A percentile compares a stretch with the other conserved stretches of the same genome.
These are phyloP conservation scores for Punica granatum DNA, from an alignment of 345 rosid genomes.

Conservation along the genomic window DNA sequence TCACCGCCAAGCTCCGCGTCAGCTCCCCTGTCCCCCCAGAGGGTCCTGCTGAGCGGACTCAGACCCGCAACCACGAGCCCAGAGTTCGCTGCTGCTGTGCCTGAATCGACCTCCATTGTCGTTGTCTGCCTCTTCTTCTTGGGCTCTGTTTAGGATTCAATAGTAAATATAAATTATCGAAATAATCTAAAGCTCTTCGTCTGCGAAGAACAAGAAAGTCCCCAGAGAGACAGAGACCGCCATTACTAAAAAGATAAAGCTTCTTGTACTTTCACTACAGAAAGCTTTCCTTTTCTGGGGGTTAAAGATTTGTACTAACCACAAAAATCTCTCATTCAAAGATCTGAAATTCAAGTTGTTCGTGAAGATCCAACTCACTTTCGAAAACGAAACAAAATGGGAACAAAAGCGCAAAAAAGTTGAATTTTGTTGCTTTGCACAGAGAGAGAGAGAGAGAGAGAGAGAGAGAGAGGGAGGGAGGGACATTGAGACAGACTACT, in stretches of 20 bases:
- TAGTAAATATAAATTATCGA: too few species aligned
- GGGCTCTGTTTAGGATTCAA: not conserved
- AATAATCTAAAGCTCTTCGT: too few species aligned
- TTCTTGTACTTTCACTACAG: not conserved
- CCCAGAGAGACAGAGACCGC: not conserved
- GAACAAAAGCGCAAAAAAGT: not conserved
- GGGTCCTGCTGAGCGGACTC: conserved; percentile 73
- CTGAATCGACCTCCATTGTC: not conserved
- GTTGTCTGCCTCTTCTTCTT: not conserved
- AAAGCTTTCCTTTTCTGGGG: not conserved
- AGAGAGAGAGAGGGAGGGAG: not conserved
- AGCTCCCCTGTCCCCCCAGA: conserved; percentile 56
- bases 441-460: not conserved
- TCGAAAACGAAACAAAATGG: not conserved
- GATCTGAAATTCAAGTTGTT: not conserved
- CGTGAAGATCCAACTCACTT: not conserved
- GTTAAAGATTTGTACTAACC: not conserved
- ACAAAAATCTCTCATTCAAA: not conserved
- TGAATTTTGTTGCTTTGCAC: not conserved
- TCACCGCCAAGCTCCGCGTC: conserved; percentile 59
- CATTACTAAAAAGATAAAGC: not conserved
- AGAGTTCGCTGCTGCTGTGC: not conserved
- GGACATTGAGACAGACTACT: too few species aligned
- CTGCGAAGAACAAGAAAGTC: not conserved
- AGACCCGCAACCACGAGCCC: conserved; percentile 29